These are phyloP conservation scores for Harringtonia aguacate DNA, from an alignment of 2,329 filamentous ascomycete genomes.

Conservation along the genomic window DNA sequence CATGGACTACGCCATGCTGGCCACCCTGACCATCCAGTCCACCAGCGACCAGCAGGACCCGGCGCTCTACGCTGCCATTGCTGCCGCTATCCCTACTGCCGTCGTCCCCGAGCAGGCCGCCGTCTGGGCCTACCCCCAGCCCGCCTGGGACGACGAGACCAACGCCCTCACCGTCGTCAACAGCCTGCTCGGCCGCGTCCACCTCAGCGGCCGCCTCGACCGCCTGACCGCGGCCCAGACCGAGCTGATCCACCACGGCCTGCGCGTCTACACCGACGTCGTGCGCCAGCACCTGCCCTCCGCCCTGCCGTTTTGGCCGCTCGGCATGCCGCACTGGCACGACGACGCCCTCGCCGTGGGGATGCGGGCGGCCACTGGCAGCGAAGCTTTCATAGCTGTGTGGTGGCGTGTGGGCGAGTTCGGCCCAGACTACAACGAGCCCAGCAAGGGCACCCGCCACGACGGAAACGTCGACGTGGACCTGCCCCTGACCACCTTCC, in stretches of 20 bases:
- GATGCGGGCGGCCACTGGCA: slow-evolving; percentile 8
- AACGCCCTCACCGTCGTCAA: slow-evolving; percentile 24
- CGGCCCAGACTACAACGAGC: not conserved
- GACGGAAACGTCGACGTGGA: not conserved
- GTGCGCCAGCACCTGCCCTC: slow-evolving; percentile 11
- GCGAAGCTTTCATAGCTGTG: not conserved
- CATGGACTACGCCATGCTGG: slow-evolving; percentile 24
- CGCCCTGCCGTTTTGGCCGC: slow-evolving; percentile 20
- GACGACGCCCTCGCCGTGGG: slow-evolving; percentile 21
- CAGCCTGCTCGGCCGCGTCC: slow-evolving; percentile 19
- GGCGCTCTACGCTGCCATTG: slow-evolving; percentile 18
- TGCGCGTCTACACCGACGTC: slow-evolving; percentile 19
- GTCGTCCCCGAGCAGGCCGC: slow-evolving; percentile 24
- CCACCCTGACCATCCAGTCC: slow-evolving; percentile 20
- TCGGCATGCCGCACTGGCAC: slow-evolving; percentile 21
- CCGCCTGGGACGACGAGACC: slow-evolving; percentile 20
- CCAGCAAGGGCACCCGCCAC: not conserved
- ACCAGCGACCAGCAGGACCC: slow-evolving; percentile 26
- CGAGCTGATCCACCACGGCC: slow-evolving; percentile 17
- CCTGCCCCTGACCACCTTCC: too few species aligned
- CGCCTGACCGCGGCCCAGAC: slow-evolving; percentile 14
- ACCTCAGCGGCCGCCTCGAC: slow-evolving; percentile 21
- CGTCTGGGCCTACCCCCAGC: slow-evolving; percentile 24
- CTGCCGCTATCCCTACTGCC: slow-evolving; percentile 20
- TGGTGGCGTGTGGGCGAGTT: too few species aligned